These are phyloP conservation scores for Alternaria brassicicola DNA, from an alignment of 2,329 filamentous ascomycete species.

Conservation along the genomic window DNA sequence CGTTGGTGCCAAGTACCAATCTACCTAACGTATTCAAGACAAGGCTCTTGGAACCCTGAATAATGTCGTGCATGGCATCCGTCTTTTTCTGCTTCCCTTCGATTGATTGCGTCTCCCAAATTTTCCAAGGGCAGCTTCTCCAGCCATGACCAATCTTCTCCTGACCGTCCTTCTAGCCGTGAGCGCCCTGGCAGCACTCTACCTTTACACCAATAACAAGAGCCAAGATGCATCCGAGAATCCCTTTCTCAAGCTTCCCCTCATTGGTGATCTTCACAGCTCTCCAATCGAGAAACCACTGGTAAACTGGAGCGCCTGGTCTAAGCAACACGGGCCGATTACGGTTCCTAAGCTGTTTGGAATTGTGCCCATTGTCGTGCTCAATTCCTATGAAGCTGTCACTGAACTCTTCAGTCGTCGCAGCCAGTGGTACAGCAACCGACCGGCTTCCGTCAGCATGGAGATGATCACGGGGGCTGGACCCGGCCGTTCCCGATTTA, in stretches of 20 bases:
- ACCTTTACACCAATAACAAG: slow-evolving; percentile 2
- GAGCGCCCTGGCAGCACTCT: slow-evolving; percentile 3
- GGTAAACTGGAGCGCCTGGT: slow-evolving; percentile 15
- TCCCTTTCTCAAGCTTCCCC: slow-evolving; percentile 13
- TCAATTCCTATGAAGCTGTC: slow-evolving; percentile 16
- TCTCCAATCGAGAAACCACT: slow-evolving; percentile 13
- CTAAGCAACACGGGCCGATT: slow-evolving; percentile 12
- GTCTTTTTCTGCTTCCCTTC: neutral
- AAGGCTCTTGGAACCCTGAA: neutral
- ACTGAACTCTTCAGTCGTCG: slow-evolving; percentile 18
- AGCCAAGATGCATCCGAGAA: neutral
- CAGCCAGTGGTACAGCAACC: slow-evolving; percentile 17
- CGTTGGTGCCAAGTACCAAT: neutral
- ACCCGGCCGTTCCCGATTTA: slow-evolving; percentile 14
- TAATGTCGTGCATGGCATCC: slow-evolving; percentile 5
- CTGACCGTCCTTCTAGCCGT: slow-evolving; percentile 1
- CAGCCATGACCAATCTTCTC: slow-evolving; percentile 8
- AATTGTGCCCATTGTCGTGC: slow-evolving; percentile 15
- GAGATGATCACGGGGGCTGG: slow-evolving; percentile 17
- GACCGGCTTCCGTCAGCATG: slow-evolving; percentile 17
- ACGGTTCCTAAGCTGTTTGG: slow-evolving; percentile 11
- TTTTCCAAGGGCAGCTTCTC: neutral
- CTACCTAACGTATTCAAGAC: neutral
- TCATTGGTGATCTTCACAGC: slow-evolving; percentile 15
- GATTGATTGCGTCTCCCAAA: neutral